Base-by-base conservation (phyloP, 139 green algal genomes). In the Haematococcus lacustris region DNA sequence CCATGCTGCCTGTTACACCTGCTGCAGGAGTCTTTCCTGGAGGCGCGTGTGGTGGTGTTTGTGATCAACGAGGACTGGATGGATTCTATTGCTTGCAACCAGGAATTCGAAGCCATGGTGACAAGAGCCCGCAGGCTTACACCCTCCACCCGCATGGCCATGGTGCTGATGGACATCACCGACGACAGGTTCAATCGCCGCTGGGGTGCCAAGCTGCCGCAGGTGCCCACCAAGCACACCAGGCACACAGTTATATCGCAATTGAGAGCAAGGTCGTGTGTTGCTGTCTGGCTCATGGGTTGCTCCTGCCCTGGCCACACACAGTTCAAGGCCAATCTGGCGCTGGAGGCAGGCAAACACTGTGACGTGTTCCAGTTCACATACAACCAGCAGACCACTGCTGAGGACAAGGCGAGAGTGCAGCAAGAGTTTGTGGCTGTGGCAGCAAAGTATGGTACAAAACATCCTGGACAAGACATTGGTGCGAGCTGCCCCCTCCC, bases 31-130 rank as follows among this genome's bases (percentile, higher is more conserved):
- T 66, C 70, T 4, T 75, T 75, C 38, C 2, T 75, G 57, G 70
- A 75, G 39, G 38, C 39, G 0, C 41, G 57, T 13, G 70, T 75
- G 37, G 59, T 75, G n/a, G 59, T 75, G n/a, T 75, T 75, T 28
- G 51, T 75, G 70, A 51, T 75, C 1, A 75, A 75, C 59, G 51
- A 75, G 38, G 70, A 75, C 70, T 75, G 70, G 70, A n/a, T 75
- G 38, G 59, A 75, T 38, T 75, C 70, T 38, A 75, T 75, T 9
- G 38, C 57, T 3, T 75, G 70, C 70, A 75, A 75, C 59, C 70
- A 75, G 61, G 70, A 75, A 39, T 75, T 75, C 37, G 70, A 75
- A 38, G 70, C 51, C 21, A 38, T 75, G 30, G 59, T 75, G 39
- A 51, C 2, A 3, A 38, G 57, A 26, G 68, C 68, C 38, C 47